Conservation (phyloP, 306 rosid species). For the Cicer yamashitae region DNA sequence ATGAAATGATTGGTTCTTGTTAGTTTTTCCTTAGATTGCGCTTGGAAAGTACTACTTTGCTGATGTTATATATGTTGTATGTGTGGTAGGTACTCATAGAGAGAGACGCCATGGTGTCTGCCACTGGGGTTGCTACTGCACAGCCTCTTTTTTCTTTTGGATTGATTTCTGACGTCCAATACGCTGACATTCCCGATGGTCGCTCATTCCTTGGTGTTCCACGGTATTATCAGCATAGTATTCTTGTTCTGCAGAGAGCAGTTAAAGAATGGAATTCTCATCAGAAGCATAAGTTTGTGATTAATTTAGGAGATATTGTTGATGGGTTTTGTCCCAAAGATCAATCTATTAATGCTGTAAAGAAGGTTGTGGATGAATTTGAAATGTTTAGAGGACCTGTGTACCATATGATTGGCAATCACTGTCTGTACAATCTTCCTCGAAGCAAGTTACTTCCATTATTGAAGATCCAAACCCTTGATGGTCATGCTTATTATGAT, state of each 20-base stretch:
- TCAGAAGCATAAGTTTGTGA: constrained; percentile 67
- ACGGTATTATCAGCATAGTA: constrained; percentile 81
- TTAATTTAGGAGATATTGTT: constrained; percentile 88
- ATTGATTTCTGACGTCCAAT: constrained; percentile 88
- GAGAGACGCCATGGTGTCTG: constrained; percentile 60
- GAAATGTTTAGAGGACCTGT: constrained; percentile 69
- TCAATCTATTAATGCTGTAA: constrained; percentile 65
- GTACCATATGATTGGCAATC: constrained; percentile 91
- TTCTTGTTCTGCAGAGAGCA: constrained; percentile 74
- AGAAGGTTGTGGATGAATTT: constrained; percentile 66
- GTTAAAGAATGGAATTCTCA: constrained; percentile 74
- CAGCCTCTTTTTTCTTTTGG: constrained; percentile 84
- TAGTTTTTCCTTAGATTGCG: constrained; percentile 33
- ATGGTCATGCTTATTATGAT: constrained; percentile 73
- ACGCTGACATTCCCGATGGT: constrained; percentile 93
- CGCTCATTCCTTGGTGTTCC: constrained; percentile 85
- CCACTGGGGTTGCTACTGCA: constrained; percentile 46
- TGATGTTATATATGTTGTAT: constrained; percentile 40
- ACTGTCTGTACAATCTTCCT: constrained; percentile 95
- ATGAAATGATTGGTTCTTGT: constrained; percentile 25
- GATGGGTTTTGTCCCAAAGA: constrained; percentile 88
- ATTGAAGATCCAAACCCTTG: constrained; percentile 62
- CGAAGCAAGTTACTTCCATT: constrained; percentile 75
- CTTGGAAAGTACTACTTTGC: constrained; percentile 37
- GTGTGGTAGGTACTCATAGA: constrained; percentile 49